phyloP scores from a whole-genome alignment of 352 stramenopile genomes.

The Sclerospora graminicola region DNA sequence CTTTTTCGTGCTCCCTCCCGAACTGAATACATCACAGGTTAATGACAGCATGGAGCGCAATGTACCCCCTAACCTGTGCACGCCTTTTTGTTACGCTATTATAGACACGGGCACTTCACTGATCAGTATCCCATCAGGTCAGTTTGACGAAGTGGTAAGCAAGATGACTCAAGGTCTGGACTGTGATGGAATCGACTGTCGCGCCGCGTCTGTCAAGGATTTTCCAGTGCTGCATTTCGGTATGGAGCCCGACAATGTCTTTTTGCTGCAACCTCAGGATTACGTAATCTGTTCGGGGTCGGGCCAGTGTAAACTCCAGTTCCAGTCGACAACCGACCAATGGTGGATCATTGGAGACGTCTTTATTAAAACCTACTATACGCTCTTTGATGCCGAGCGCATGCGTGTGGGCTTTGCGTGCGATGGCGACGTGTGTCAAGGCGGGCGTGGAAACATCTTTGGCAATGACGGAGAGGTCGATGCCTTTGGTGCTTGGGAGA shows the following conservation, averaged over 20 bases:
- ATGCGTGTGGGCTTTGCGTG: constrained; percentile 85
- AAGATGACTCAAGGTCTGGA: constrained; percentile 50
- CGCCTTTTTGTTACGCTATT: constrained; percentile 78
- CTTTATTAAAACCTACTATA: constrained; percentile 90
- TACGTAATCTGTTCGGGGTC: constrained; percentile 70
- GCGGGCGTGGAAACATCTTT: constrained; percentile 56
- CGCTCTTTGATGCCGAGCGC: constrained; percentile 83
- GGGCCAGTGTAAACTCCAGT: constrained; percentile 68
- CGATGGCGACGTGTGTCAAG: constrained; percentile 64
- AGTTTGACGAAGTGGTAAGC: constrained; percentile 52
- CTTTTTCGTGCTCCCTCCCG: constrained; percentile 22
- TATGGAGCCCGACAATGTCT: constrained; percentile 80
- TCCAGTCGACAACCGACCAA: constrained; percentile 61
- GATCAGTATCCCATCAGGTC: constrained; percentile 64
- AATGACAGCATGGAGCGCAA: neutral
- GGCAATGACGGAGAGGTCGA: constrained; percentile 31
- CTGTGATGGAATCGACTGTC: constrained; percentile 63
- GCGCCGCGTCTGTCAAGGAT: constrained; percentile 28
- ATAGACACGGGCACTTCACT: constrained; percentile 84
- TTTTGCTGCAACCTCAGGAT: constrained; percentile 67
- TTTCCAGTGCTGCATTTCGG: constrained; percentile 71
- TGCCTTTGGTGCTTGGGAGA: constrained; percentile 42
- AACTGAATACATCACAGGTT: neutral
- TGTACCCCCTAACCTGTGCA: constrained; percentile 40
- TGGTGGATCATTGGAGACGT: constrained; percentile 88